These are phyloP conservation scores for Aspergillus glaucus DNA, from an alignment of 2,329 filamentous ascomycete genomes.

Conservation along the genomic window DNA sequence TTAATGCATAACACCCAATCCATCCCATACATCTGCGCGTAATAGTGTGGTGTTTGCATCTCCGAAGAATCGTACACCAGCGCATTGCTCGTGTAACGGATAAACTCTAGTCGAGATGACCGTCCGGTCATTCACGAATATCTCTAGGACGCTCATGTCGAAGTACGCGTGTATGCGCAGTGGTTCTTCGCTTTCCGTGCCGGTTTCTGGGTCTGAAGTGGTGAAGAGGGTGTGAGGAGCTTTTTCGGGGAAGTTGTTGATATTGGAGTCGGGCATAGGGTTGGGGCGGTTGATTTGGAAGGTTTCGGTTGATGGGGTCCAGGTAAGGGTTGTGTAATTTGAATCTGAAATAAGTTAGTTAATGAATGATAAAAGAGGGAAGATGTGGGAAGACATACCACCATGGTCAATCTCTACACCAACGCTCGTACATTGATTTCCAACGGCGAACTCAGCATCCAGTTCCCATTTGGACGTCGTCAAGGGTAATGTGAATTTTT, in stretches of 20 bases:
- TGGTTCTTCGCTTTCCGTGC: constrained; percentile 24
- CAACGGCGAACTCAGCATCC: constrained; percentile 20
- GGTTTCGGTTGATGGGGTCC: constrained; percentile 33
- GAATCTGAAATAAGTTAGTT: background rate
- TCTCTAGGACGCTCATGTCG: constrained; percentile 40
- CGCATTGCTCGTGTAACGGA: constrained; percentile 8
- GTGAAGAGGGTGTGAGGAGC: constrained; percentile 47
- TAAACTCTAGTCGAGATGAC: constrained; percentile 38
- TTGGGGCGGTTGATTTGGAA: constrained; percentile 36
- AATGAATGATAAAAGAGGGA: background rate
- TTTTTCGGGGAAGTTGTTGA: constrained; percentile 30
- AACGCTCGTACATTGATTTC: constrained; percentile 17
- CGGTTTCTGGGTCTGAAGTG: constrained; percentile 2
- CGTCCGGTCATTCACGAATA: constrained; percentile 42
- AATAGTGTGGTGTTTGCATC: constrained; percentile 9
- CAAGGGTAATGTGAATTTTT: constrained; percentile 3
- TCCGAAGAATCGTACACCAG: constrained; percentile 19
- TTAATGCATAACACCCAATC: constrained; percentile 6
- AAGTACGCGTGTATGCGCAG: constrained; percentile 39
- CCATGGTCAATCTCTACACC: constrained; percentile 26
- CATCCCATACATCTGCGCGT: constrained; percentile 19
- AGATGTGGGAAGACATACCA: constrained; percentile 5
- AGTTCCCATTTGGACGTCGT: constrained; percentile 21
- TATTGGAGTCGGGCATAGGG: constrained; percentile 16
- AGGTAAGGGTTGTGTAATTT: constrained; percentile 14